These are phyloP conservation scores for Lepiota venenata DNA, from an alignment of 768 basidiomycete genomes.

Conservation along the genomic window DNA sequence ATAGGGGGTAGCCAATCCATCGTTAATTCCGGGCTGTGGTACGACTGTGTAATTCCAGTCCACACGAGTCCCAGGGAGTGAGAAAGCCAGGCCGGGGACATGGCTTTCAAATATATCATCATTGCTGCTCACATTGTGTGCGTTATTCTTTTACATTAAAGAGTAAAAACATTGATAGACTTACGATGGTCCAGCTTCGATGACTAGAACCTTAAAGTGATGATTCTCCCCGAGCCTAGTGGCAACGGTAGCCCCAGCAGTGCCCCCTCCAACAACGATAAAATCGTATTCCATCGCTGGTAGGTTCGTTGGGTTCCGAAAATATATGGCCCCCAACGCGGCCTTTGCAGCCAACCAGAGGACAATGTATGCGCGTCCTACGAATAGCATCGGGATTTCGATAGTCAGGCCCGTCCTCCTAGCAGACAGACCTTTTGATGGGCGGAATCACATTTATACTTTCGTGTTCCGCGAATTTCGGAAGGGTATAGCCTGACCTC, in stretches of 20 bases:
- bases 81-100: background rate
- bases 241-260: slow-evolving; percentile 47
- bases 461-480: no score
- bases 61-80: background rate
- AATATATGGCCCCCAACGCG: no score
- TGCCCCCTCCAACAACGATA: slow-evolving; percentile 41
- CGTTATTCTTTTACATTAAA: no score
- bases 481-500: no score
- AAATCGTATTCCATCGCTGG: slow-evolving; percentile 8
- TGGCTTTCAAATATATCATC: slow-evolving; percentile 2
- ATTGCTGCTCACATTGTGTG: slow-evolving; percentile 5
- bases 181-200: slow-evolving; percentile 43
- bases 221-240: slow-evolving; percentile 43
- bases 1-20: background rate
- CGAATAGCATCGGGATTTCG: no score
- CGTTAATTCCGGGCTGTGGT: slow-evolving; percentile 19
- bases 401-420: no score
- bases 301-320: background rate
- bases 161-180: background rate
- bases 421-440: no score
- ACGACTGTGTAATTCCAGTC: slow-evolving; percentile 29
- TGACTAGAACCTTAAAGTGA: slow-evolving; percentile 36
- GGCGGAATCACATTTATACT: no score
- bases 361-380: no score
- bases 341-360: no score